Percentiles rank a stretch among this genome's conserved stretches.
phyloP scores from a whole-genome alignment of 306 rosid species.

The Rosa rugosa region DNA sequence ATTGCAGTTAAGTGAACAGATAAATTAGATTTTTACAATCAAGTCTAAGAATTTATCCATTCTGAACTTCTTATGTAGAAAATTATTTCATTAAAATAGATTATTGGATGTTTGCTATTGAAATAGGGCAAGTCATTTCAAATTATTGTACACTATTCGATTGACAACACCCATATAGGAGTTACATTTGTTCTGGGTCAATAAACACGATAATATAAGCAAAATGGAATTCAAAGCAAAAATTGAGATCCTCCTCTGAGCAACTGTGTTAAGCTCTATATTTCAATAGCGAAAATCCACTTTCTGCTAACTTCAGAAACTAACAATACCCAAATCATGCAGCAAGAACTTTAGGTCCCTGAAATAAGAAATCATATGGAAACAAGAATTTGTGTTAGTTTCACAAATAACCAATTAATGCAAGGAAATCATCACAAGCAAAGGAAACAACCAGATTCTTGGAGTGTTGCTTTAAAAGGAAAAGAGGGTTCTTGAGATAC shows the following conservation, averaged over 20 bases:
- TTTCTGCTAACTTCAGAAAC: slow-evolving; percentile 14
- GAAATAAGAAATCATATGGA: background rate
- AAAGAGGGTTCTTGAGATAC: too few relatives aligned
- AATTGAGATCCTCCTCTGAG: background rate
- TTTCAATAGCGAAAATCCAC: background rate
- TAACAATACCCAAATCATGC: background rate
- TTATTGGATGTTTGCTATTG: too few relatives aligned
- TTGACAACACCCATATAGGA: background rate
- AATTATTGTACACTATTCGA: too few relatives aligned
- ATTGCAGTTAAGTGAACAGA: too few relatives aligned
- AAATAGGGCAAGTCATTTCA: too few relatives aligned
- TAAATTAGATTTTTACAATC: too few relatives aligned
- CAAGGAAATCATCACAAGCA: background rate
- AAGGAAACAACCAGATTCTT: background rate
- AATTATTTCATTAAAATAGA: too few relatives aligned
- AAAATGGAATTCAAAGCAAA: too few relatives aligned
- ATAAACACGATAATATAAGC: background rate
- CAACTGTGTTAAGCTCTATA: background rate
- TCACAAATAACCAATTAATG: background rate
- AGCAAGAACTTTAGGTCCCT: slow-evolving; percentile 16
- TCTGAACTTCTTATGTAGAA: too few relatives aligned
- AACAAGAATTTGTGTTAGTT: background rate
- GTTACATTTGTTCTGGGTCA: background rate
- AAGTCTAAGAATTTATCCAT: too few relatives aligned
- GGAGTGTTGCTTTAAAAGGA: too few relatives aligned